Evolutionary conservation across 257 asterid species (phyloP), one percentile per base, ranked within the genome.

Genomic region (Nicotiana benthamiana): DNA sequence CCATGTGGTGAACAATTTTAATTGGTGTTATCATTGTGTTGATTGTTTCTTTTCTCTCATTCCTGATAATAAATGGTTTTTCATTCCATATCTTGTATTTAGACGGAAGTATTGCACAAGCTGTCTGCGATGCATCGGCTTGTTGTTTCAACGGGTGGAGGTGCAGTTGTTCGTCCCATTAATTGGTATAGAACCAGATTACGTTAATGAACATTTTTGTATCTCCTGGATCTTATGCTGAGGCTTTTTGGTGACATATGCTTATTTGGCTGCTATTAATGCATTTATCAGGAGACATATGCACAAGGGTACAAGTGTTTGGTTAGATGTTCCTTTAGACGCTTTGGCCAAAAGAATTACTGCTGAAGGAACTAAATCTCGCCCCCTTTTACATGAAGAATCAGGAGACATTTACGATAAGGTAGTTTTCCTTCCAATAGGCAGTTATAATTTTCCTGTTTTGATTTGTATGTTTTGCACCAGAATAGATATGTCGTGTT

Each of bases 81-180:
- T 15, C 79, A 7, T 51, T 72, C 60, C 74, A 28, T 36, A 27
- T 79, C 76, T 85, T 28, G 62, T 83, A 57, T 81, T 75, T 60
- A 95, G 99, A 92, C 98, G 0, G 92, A 91, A 87, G 92, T 86
- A 48, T 79, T 95, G 85, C 82, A 77, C 74, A 91, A 91, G 89
- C 83, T 93, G 75, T 93, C 99, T 62, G 76, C 67, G 79, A 91
- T 89, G 97, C 93, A 87, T 30, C 89, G 87, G 48, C 81, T 92
- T 81, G 94, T 95, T 84, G 88, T 93, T 86, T 95, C 99, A 83
- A 92, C 98, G 0, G 99, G 98, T 75, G 99, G 99, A 75, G 98
- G 98, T 84, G 98, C 97, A 22, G 98, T 95, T 81, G 86, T 92
- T 81, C 97, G 96, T 83, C 93, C 95, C 75, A 81, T 91, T 81